Percentiles rank a stretch among this genome's conserved stretches.
These are phyloP conservation scores for Penicillium taxi DNA, from an alignment of 495 filamentous ascomycete genomes.

Conservation along the genomic window DNA sequence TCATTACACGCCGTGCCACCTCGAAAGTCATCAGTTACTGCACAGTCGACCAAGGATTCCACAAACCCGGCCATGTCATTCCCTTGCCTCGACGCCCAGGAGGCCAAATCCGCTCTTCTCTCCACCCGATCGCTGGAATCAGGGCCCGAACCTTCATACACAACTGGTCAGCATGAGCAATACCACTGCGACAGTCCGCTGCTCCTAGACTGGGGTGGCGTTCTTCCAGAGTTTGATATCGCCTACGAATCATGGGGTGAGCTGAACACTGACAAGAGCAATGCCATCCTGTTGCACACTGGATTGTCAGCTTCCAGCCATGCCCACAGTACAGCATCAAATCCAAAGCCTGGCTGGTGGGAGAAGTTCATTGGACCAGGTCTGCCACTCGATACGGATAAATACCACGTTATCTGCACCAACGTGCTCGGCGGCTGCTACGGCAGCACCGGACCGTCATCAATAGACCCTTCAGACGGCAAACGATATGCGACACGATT, in stretches of 20 bases:
- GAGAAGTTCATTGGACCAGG: conserved; percentile 97
- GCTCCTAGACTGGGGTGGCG: conserved; percentile 87
- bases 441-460: conserved; percentile 86
- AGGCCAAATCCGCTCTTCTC: conserved; percentile 73
- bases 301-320: conserved; percentile 94
- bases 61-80: conserved; percentile 92
- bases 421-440: conserved; percentile 97
- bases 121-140: conserved; percentile 59
- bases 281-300: conserved; percentile 88
- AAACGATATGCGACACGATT: conserved; percentile 90
- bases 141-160: conserved; percentile 92
- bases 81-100: conserved; percentile 88
- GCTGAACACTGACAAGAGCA: conserved; percentile 73
- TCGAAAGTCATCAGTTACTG: conserved; percentile 23
- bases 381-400: conserved; percentile 76
- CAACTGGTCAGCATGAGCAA: conserved; percentile 67
- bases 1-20: conserved; percentile 20
- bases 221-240: conserved; percentile 75
- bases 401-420: conserved; percentile 90
- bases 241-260: conserved; percentile 93
- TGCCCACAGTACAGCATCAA: conserved; percentile 77
- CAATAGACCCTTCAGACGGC: conserved; percentile 81
- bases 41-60: conserved; percentile 30
- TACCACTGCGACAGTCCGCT: conserved; percentile 69
- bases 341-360: conserved; percentile 94